phyloP scores from a whole-genome alignment of 108 stramenopile species.

The Hondaea fermentalgiana region DNA sequence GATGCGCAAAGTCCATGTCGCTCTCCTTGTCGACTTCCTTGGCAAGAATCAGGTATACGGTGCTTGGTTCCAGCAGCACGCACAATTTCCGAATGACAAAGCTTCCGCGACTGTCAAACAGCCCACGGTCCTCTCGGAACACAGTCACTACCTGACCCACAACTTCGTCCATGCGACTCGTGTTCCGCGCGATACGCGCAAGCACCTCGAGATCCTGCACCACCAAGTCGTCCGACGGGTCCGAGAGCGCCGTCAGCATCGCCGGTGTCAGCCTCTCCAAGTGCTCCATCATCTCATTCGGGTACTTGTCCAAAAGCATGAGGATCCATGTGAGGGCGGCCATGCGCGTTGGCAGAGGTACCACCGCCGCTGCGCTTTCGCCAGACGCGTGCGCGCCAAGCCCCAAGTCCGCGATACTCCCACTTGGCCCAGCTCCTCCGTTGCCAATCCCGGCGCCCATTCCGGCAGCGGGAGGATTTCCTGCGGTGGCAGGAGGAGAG shows the following conservation, averaged over 20 bases:
- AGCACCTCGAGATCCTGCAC: slow-evolving; percentile 83
- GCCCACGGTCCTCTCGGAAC: slow-evolving; percentile 70
- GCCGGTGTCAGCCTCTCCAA: slow-evolving; percentile 74
- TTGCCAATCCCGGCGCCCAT: not conserved
- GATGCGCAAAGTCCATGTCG: slow-evolving; percentile 51
- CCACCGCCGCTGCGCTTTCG: slow-evolving; percentile 21
- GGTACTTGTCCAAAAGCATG: slow-evolving; percentile 89
- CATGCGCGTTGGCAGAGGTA: slow-evolving; percentile 87
- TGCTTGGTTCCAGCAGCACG: slow-evolving; percentile 78
- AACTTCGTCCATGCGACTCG: slow-evolving; percentile 71
- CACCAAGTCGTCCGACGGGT: slow-evolving; percentile 78
- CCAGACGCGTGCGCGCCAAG: too few relatives aligned
- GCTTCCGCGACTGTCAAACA: slow-evolving; percentile 88
- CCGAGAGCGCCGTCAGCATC: slow-evolving; percentile 79
- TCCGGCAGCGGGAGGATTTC: not conserved
- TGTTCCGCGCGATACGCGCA: slow-evolving; percentile 74
- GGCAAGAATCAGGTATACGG: slow-evolving; percentile 82
- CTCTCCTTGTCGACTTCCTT: slow-evolving; percentile 28
- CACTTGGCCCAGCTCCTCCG: not conserved
- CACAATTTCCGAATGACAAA: slow-evolving; percentile 90
- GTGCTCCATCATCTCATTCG: slow-evolving; percentile 74
- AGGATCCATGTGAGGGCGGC: slow-evolving; percentile 85
- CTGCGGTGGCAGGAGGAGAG: too few relatives aligned
- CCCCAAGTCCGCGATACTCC: not conserved
- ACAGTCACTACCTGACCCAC: slow-evolving; percentile 78